Base-by-base conservation (phyloP, 2,329 filamentous ascomycete species). In the Xylariaceae sp. region DNA sequence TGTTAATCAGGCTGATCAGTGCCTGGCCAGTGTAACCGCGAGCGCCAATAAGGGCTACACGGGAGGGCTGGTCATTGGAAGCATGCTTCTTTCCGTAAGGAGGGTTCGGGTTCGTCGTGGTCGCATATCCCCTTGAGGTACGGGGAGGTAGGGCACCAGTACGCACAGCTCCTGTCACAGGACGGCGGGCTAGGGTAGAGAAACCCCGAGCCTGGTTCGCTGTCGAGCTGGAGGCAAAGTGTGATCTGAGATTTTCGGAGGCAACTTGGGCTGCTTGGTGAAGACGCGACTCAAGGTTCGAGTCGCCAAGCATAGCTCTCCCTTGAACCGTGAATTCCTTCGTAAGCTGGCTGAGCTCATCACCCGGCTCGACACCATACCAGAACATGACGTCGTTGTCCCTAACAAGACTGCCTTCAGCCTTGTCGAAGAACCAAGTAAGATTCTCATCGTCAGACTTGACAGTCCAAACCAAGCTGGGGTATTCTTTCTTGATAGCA, bases 361-460 rank as follows among this genome's bases (percentile, higher is more conserved):
- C 83, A 23, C 85, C 82, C 44, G 83, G 83, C 55, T 93, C 86
- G 47, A 93, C 82, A 42, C 91, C 91, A 66, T 94, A 95, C 87
- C 92, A 97, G 76, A 97, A 97, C 62, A 97, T 83, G 32, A 96
- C 88, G 62, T 91, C 88, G 47, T 89, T 89, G 56, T 88, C 83
- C 45, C 84, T 82, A 52, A 86, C 88, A 59, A 96, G 79, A 67
- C 88, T 95, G 45, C 93, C 92, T 57, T 96, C 90, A 8, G 92
- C 86, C 76, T 95, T 95, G 69, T 95, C 91, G 57, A 95, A 94
- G 75, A 97, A 96, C 93, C 92, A 97, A 10, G 89, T 91, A 59
- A 97, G 75, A 66, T 97, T 96, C 77, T 97, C 92, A 59, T 97
- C 91, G 56, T 94, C 86, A 62, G 91, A 86, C 72, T 88, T 92